Base-by-base conservation (phyloP, 169 alveolate genomes). In the Sarcocystis neurona region DNA sequence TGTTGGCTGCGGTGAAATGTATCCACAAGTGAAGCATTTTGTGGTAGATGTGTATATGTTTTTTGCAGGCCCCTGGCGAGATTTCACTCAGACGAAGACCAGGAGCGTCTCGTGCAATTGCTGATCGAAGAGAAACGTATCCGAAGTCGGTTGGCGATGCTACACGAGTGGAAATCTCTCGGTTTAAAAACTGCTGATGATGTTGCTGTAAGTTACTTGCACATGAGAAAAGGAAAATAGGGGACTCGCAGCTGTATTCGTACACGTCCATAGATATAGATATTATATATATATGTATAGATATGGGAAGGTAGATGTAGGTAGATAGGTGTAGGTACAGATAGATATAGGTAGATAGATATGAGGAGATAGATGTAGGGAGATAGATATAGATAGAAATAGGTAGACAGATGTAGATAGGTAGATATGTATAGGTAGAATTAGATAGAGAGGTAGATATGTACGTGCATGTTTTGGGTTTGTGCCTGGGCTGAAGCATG, bases 171-270 rank as follows among this genome's bases (percentile, higher is more conserved):
- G 98, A 95, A 94, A 70, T 93, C 97, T 15, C 92, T 96, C 46
- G 98, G 98, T 2, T 92, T 96, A 32, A 95, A 96, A 80, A 95
- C 96, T 43, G 90, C 94, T n/a, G 96, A 95, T n/a, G 98, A 96
- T 48, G 97, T 96, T 2, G 93, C 91, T 72, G 96, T 92, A 75
- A 74, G 94, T 85, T 84, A 93, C 79, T 39, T 86, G n/a, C n/a
- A n/a, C n/a, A n/a, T n/a, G n/a, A n/a, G n/a, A n/a, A n/a, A n/a
- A n/a, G n/a, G n/a, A n/a, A n/a, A n/a, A n/a, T n/a, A n/a, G n/a
- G n/a, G n/a, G n/a, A n/a, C n/a, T n/a, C n/a, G n/a, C n/a, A n/a
- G n/a, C n/a, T n/a, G n/a, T n/a, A n/a, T n/a, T n/a, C n/a, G n/a
- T n/a, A n/a, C n/a, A n/a, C n/a, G n/a, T n/a, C n/a, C n/a, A n/a